Percentiles rank a stretch among this genome's conserved stretches.
Conservation (phyloP, 1,284 basidiomycete species). For the Phenoliferia sp. region DNA sequence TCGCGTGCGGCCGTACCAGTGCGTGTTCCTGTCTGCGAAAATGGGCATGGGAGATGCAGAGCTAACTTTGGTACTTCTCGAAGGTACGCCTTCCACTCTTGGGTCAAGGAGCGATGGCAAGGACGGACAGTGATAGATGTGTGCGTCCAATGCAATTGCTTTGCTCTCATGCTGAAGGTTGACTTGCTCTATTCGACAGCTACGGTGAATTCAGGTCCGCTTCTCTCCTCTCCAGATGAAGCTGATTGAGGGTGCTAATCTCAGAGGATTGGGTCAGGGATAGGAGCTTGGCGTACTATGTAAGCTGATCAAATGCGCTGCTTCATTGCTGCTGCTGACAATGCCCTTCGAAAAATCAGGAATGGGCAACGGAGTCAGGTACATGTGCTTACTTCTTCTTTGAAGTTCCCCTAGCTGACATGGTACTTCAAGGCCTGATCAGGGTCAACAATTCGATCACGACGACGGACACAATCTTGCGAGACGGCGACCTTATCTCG, state of each 20-base stretch:
- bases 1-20: slow-evolving; percentile 46
- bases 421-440: slow-evolving; percentile 65
- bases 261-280: slow-evolving; percentile 37
- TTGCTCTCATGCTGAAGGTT: neutral
- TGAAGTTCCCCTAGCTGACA: neutral
- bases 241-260: slow-evolving; percentile 11
- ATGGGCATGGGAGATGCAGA: neutral
- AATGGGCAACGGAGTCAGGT: slow-evolving; percentile 32
- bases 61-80: slow-evolving; percentile 8
- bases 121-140: slow-evolving; percentile 62
- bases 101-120: slow-evolving; percentile 86
- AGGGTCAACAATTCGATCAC: slow-evolving; percentile 85
- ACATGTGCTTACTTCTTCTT: neutral
- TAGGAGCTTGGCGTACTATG: slow-evolving; percentile 44
- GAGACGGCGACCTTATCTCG: slow-evolving; percentile 63
- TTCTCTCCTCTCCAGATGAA: slow-evolving; percentile 42
- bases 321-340: neutral
- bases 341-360: neutral
- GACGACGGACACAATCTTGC: slow-evolving; percentile 69
- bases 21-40: neutral
- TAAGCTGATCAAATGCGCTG: slow-evolving; percentile 12
- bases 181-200: slow-evolving; percentile 4
- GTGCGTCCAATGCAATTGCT: slow-evolving; percentile 15
- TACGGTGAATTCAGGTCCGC: slow-evolving; percentile 36
- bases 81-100: slow-evolving; percentile 65